Evolutionary conservation across 495 filamentous ascomycete species (phyloP).

Genomic region (Tuber brumale): DNA sequence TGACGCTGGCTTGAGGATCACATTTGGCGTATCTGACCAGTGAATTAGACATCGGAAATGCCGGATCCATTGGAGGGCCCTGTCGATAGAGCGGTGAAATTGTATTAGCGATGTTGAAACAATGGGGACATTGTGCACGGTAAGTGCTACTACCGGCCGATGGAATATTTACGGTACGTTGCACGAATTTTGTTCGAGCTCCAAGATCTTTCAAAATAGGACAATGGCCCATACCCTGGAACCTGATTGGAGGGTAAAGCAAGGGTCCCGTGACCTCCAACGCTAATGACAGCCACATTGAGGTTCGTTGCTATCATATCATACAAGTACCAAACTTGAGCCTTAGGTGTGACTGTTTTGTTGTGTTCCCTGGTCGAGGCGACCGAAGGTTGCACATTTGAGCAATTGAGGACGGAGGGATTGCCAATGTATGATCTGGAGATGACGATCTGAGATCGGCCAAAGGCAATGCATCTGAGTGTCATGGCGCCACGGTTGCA

Average conservation of each 20-base stretch:
- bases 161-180: neutral
- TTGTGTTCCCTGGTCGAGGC: neutral
- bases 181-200: neutral
- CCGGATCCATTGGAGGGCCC: neutral
- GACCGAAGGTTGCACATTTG: neutral
- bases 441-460: conserved; percentile 38
- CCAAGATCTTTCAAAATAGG: neutral
- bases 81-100: neutral
- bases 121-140: neutral
- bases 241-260: neutral
- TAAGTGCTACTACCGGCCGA: neutral
- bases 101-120: neutral
- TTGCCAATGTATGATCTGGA: conserved; percentile 2
- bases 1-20: neutral
- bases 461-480: conserved; percentile 27
- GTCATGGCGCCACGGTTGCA: conserved; percentile 39
- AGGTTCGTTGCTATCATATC: neutral
- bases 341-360: conserved; percentile 5
- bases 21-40: neutral
- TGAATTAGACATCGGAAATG: neutral
- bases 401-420: neutral
- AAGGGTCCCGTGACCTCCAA: neutral
- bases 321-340: neutral
- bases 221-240: neutral
- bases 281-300: neutral